Conservation (phyloP, 2,329 filamentous ascomycete species). For the Cercospora brassicicola region DNA sequence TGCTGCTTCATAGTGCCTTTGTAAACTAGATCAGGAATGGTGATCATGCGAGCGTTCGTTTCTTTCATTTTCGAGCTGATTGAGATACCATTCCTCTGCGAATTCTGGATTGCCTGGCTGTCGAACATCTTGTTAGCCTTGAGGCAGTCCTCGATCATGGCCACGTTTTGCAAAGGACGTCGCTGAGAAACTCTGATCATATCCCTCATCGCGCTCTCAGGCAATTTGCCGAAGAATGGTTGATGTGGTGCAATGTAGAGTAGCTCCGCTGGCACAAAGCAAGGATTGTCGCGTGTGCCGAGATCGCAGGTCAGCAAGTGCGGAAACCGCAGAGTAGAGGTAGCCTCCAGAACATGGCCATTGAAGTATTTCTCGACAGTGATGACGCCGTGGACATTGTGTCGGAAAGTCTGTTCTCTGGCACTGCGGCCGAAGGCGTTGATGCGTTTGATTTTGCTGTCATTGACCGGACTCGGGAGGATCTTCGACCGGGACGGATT, state of each 20-base stretch:
- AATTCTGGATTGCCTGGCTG: background rate
- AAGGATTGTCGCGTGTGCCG: background rate
- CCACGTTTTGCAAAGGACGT: background rate
- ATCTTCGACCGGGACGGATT: background rate
- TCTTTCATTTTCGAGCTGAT: background rate
- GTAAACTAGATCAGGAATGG: background rate
- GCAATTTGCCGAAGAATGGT: constrained; percentile 3
- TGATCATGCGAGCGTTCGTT: background rate
- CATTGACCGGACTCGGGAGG: background rate
- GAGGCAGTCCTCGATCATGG: background rate
- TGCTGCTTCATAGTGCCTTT: background rate
- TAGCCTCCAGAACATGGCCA: background rate
- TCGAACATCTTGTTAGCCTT: background rate
- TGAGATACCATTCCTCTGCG: background rate
- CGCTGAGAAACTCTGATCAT: constrained; percentile 8
- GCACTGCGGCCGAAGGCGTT: constrained; percentile 1
- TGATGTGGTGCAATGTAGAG: constrained; percentile 13
- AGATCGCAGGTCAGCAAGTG: constrained; percentile 8
- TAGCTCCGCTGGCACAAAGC: constrained; percentile 17
- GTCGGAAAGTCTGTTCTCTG: background rate
- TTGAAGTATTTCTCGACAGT: constrained; percentile 18
- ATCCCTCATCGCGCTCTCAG: background rate
- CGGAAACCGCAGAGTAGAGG: background rate
- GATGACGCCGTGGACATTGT: background rate
- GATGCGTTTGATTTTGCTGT: constrained; percentile 3